Conservation (phyloP, 495 filamentous ascomycete genomes). For the Hamigera avellanea region DNA sequence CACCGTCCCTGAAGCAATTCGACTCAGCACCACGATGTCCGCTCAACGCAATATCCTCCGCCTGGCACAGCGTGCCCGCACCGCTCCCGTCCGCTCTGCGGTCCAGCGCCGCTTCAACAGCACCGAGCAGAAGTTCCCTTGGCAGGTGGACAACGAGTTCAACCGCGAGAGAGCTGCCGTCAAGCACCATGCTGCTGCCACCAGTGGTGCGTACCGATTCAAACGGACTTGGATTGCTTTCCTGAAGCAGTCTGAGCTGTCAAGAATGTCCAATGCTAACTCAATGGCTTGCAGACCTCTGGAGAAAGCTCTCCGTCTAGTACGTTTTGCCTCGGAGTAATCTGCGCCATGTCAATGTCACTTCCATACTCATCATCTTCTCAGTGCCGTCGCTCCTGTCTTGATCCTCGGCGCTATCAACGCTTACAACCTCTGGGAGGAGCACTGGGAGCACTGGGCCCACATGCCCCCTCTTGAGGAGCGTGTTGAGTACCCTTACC, state of each 20-base stretch:
- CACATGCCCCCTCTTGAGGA: constrained; percentile 84
- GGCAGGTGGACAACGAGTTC: constrained; percentile 71
- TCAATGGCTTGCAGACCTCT: constrained; percentile 54
- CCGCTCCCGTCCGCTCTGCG: constrained; percentile 43
- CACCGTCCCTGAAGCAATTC: not conserved
- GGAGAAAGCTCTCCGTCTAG: constrained; percentile 91
- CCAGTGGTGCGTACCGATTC: constrained; percentile 49
- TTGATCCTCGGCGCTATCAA: constrained; percentile 62
- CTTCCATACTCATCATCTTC: constrained; percentile 7
- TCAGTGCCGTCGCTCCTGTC: constrained; percentile 55
- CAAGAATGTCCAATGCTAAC: constrained; percentile 15
- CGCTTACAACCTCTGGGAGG: constrained; percentile 79
- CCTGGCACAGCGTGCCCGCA: constrained; percentile 43
- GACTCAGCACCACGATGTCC: constrained; percentile 40
- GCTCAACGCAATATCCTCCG: constrained; percentile 50
- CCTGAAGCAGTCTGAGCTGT: constrained; percentile 3
- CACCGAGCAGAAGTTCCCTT: constrained; percentile 31
- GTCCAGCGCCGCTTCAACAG: constrained; percentile 61
- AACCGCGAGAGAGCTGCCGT: constrained; percentile 72
- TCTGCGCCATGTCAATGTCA: not conserved
- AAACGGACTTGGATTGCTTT: not conserved
- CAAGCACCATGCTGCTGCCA: constrained; percentile 74
- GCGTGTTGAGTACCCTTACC: constrained; percentile 79
- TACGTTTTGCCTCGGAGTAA: constrained; percentile 33
- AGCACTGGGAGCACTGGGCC: constrained; percentile 92